Evolutionary conservation across 768 basidiomycete species (phyloP).

Genomic region (Leccinum disarticulatum): DNA sequence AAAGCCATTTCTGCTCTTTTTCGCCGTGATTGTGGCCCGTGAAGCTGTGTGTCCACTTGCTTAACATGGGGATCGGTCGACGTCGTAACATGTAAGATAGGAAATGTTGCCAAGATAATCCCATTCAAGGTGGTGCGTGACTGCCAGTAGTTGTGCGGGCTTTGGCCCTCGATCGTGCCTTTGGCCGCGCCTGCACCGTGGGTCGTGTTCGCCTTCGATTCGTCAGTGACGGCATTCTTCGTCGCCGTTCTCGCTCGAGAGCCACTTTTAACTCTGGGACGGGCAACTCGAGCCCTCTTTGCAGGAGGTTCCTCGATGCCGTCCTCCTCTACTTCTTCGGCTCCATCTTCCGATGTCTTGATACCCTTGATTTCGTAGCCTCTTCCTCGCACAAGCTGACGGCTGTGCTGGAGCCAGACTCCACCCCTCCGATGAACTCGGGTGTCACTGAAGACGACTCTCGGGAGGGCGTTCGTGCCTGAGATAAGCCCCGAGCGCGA

Average conservation of each 20-base stretch:
- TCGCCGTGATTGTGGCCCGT: no score
- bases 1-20: slow-evolving; percentile 19
- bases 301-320: slow-evolving; percentile 8
- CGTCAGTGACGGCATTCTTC: slow-evolving; percentile 17
- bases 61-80: slow-evolving; percentile 5
- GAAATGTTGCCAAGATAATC: slow-evolving; percentile 21
- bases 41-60: slow-evolving; percentile 20
- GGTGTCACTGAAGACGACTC: slow-evolving; percentile 22
- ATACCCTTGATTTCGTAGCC: slow-evolving; percentile 20
- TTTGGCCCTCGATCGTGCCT: slow-evolving; percentile 32
- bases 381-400: slow-evolving; percentile 33
- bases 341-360: slow-evolving; percentile 14
- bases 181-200: slow-evolving; percentile 31
- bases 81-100: slow-evolving; percentile 7
- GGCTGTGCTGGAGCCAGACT: slow-evolving; percentile 35
- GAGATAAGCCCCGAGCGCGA: slow-evolving; percentile 22
- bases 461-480: slow-evolving; percentile 22
- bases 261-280: slow-evolving; percentile 24
- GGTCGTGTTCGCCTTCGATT: slow-evolving; percentile 17
- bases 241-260: slow-evolving; percentile 17
- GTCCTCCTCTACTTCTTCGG: slow-evolving; percentile 17
- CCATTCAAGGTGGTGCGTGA: slow-evolving; percentile 18
- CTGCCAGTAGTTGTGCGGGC: slow-evolving; percentile 10
- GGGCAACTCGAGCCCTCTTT: slow-evolving; percentile 22
- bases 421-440: slow-evolving; percentile 27